These are phyloP conservation scores for Talaromyces sp. DNA, from an alignment of 2,329 filamentous ascomycete genomes.

Conservation along the genomic window DNA sequence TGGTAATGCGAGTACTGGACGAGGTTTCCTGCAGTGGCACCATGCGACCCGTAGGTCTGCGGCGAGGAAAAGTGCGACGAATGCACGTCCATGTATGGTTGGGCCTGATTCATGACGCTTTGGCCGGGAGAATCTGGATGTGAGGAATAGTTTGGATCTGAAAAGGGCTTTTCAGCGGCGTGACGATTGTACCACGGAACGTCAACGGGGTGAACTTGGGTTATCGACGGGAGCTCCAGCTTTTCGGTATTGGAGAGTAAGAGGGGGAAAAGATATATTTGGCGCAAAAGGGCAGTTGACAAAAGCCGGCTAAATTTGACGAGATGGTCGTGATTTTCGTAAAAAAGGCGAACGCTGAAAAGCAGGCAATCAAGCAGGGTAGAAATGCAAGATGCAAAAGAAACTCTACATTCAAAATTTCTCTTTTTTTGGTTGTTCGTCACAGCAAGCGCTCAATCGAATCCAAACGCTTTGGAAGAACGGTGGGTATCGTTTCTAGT, in stretches of 20 bases:
- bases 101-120: constrained; percentile 72
- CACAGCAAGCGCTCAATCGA: not conserved
- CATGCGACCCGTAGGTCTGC: constrained; percentile 69
- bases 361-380: constrained; percentile 17
- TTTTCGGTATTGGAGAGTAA: constrained; percentile 62
- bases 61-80: constrained; percentile 71
- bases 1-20: constrained; percentile 72
- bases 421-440: constrained; percentile 10
- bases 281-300: constrained; percentile 10
- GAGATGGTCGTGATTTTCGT: constrained; percentile 30
- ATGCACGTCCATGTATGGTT: constrained; percentile 81
- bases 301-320: constrained; percentile 12
- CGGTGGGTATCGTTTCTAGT: constrained; percentile 5
- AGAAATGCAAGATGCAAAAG: constrained; percentile 15
- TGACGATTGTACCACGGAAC: constrained; percentile 65
- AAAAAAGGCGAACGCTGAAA: constrained; percentile 24
- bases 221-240: constrained; percentile 88
- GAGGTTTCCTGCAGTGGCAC: constrained; percentile 68
- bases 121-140: constrained; percentile 39
- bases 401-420: constrained; percentile 21
- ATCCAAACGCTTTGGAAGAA: not conserved
- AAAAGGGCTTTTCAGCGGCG: constrained; percentile 54
- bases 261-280: constrained; percentile 18
- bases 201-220: constrained; percentile 72
- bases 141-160: constrained; percentile 41